Evolutionary conservation across 2,329 filamentous ascomycete species (phyloP).

Genomic region (Fusarium nurragi): DNA sequence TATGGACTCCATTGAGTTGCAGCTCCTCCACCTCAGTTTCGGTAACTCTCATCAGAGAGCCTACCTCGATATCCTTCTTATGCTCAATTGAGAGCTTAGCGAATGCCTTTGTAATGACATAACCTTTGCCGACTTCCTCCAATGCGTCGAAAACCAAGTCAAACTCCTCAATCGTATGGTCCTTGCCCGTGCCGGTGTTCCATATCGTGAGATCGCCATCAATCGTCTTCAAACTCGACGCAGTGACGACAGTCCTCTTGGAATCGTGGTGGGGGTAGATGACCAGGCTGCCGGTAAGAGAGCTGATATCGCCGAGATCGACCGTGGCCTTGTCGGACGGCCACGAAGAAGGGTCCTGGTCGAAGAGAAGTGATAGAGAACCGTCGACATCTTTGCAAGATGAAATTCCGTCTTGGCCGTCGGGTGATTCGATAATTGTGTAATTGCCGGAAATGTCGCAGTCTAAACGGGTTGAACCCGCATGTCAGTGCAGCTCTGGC

Average conservation of each 20-base stretch:
- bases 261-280: conserved; percentile 41
- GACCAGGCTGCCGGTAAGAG: conserved; percentile 38
- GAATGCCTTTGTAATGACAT: conserved; percentile 40
- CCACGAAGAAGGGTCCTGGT: conserved; percentile 39
- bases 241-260: conserved; percentile 40
- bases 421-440: conserved; percentile 41
- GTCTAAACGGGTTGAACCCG: conserved; percentile 20
- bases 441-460: conserved; percentile 43
- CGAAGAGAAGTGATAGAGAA: conserved; percentile 42
- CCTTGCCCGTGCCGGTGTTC: conserved; percentile 35
- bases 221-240: conserved; percentile 34
- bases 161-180: conserved; percentile 27
- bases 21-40: conserved; percentile 34
- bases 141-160: conserved; percentile 35
- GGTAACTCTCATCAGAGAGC: conserved; percentile 40
- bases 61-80: conserved; percentile 28
- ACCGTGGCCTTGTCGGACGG: conserved; percentile 36
- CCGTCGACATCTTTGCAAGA: conserved; percentile 42
- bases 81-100: conserved; percentile 36
- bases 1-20: conserved; percentile 37
- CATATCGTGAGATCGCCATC: conserved; percentile 39
- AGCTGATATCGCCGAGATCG: conserved; percentile 39
- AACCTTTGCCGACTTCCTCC: conserved; percentile 35
- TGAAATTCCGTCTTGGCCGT: conserved; percentile 32
- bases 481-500: conserved; percentile 6